Evolutionary conservation across 192 early-diverging fungal species (phyloP), one percentile per base, ranked within the genome.

Genomic region (Kickxella alabastrina): DNA sequence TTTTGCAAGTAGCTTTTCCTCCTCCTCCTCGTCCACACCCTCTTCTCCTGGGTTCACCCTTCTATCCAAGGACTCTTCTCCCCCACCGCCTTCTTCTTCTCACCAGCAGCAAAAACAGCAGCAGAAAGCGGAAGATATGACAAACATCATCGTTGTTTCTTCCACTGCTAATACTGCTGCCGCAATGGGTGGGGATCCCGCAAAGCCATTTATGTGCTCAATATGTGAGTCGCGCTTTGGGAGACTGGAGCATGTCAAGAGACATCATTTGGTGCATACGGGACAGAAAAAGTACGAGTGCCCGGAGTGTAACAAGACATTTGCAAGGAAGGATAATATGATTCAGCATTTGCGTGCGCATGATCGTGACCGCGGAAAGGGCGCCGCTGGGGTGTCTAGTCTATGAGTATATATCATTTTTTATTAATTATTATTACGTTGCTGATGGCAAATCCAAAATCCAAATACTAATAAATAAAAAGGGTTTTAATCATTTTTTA

Each of bases 321-420:
- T 89, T 62, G 81, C 80, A 48, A 79, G 87, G 32, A 85, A 83
- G 59, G 87, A 89, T 57, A 89, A 89, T 53, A 89, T 89, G 87
- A 75, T 87, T 49, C 87, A 89, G 36, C 87, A 89, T 49, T 79
- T 83, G n/a, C 85, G 85, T 37, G 82, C 87, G 0, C 87, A 89
- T 46, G 52, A 71, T 45, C 77, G 71, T 44, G 62, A 64, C n/a
- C n/a, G n/a, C n/a, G n/a, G n/a, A 38, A 40, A 15, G 42, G 50
- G 10, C n/a, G 12, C 24, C 3, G 40, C 38, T 28, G 23, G 17
- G 14, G 48, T 47, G 4, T 37, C 12, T 12, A 10, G 15, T 7
- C 35, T 10, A 2, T n/a, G 15, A 18, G 2, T 42, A 2, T 42
- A 42, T 4, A 3, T 25, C 13, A 3, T 27, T 49, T 22, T 36